Conservation (phyloP, 73 alveolate species). For the Paramecium octaurelia region DNA sequence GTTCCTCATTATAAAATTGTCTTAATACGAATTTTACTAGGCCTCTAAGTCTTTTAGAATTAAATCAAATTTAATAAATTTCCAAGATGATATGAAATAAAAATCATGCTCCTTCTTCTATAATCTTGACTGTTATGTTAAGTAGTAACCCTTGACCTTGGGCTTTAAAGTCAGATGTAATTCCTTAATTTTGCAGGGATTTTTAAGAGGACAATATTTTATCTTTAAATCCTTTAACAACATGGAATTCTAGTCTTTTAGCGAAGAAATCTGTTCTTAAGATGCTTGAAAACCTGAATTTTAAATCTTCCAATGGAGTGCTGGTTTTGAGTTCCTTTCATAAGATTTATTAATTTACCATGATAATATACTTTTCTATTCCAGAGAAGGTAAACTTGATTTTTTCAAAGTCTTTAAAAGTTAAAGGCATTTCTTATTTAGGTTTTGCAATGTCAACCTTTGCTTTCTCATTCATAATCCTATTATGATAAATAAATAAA, state of each 20-base stretch:
- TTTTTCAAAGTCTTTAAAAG: background rate
- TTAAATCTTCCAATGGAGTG: slow-evolving; percentile 34
- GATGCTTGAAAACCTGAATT: background rate
- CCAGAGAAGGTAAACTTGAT: slow-evolving; percentile 3
- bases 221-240: background rate
- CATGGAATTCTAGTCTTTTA: background rate
- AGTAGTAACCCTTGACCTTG: background rate
- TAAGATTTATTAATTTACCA: background rate
- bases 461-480: too few species aligned
- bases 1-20: too few species aligned
- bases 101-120: slow-evolving; percentile 30
- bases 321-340: slow-evolving; percentile 1
- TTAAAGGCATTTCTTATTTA: too few species aligned
- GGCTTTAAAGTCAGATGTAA: background rate
- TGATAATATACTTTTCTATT: background rate
- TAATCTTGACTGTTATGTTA: background rate
- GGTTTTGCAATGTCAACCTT: too few species aligned
- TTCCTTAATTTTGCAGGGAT: background rate
- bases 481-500: too few species aligned
- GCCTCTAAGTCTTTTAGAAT: too few species aligned
- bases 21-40: too few species aligned
- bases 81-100: too few species aligned
- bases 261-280: slow-evolving; percentile 10
- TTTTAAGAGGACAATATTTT: background rate
- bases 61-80: too few species aligned